Evolutionary conservation across 805 yeast genomes (phyloP), one percentile per base, ranked within the genome.

Genomic region (Kazachstania taianensis): DNA sequence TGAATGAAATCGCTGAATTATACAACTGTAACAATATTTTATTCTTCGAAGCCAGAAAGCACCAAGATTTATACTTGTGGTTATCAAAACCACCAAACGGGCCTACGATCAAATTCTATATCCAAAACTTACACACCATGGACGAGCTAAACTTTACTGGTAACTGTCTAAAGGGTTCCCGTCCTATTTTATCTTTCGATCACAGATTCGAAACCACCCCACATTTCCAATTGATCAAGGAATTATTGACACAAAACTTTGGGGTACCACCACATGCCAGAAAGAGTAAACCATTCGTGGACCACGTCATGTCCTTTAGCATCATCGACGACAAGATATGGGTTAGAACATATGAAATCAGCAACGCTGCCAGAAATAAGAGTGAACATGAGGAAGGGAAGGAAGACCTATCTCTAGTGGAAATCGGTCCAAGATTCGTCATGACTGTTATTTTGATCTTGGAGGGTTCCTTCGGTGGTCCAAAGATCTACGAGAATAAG

Each of bases 381-480:
- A 78, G 73, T 41, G 78, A 76, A 39, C 66, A 66, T 33, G 78
- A 69, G 38, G 61, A 59, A 23, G 61, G 57, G 25, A 61, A 58
- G 36, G 75, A 75, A 27, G 84, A 85, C 43, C 61, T 83, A 43
- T 75, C 85, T 13, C 68, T 92, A 49, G 81, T 92, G 40, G 98
- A 92, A 67, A 85, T 92, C 48, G 98, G 98, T 3, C 98, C 98
- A 35, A 75, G 98, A 60, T 80, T 86, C 46, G 97, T 92, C 23
- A 70, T 92, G 66, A 89, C 97, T 3, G 78, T 81, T 44, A 87
- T 92, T 48, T 78, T 94, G 41, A 76, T 92, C 36, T 70, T 89
- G 44, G 97, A 92, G 66, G 98, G 98, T 33, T 85, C 96, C 2
- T 92, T 92, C 52, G 89, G 96, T 38, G 98, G 98, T 15, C 96